Evolutionary conservation across 768 basidiomycete genomes (phyloP).

Genomic region (Boletus subparvulus): DNA sequence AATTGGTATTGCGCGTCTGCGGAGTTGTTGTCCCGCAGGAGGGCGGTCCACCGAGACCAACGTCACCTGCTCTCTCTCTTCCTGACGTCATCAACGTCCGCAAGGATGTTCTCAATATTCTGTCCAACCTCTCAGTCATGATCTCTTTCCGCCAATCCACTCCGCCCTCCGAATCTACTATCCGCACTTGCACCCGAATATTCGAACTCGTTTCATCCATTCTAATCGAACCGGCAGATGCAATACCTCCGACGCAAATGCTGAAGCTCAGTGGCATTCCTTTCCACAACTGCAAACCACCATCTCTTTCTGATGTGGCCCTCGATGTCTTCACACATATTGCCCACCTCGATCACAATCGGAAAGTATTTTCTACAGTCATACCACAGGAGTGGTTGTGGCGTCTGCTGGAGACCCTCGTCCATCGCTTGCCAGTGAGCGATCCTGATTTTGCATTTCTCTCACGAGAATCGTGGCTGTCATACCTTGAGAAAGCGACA

Average conservation of each 20-base stretch:
- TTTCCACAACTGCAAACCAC: conserved; percentile 49
- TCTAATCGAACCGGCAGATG: conserved; percentile 67
- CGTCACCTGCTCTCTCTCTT: conserved; percentile 62
- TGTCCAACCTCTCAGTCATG: conserved; percentile 58
- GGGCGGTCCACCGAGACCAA: conserved; percentile 38
- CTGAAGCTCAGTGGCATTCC: conserved; percentile 53
- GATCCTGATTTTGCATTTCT: conserved; percentile 72
- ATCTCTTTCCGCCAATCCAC: conserved; percentile 47
- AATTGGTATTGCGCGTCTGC: conserved; percentile 70
- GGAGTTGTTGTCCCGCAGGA: conserved; percentile 40
- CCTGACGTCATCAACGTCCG: conserved; percentile 70
- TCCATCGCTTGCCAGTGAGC: conserved; percentile 80
- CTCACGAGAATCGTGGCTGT: conserved; percentile 66
- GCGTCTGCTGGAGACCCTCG: conserved; percentile 63
- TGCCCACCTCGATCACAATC: conserved; percentile 73
- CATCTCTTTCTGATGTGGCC: conserved; percentile 67
- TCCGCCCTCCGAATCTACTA: conserved; percentile 41
- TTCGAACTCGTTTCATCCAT: conserved; percentile 73
- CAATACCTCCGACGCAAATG: conserved; percentile 58
- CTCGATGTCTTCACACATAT: conserved; percentile 83
- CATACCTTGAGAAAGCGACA: conserved; percentile 74
- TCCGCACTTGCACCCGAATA: conserved; percentile 53
- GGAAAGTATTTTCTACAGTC: conserved; percentile 63
- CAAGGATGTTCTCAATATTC: conserved; percentile 71
- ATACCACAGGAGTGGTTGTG: conserved; percentile 60